Conservation (phyloP, 129 eudicot genomes). For the Pittosporum tobira region DNA sequence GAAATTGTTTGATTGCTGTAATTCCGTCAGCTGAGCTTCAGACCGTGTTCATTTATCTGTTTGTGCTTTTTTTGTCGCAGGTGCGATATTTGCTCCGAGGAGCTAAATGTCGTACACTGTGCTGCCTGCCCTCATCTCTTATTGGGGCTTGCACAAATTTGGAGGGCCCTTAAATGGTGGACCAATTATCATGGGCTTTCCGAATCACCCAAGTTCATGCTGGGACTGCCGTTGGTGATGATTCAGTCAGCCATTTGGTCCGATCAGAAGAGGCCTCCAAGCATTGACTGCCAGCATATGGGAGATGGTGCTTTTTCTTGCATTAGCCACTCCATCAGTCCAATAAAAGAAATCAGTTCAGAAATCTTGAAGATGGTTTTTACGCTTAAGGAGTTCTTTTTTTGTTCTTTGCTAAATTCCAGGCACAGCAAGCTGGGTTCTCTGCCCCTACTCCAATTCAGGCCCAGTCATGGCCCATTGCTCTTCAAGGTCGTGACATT, state of each 20-base stretch:
- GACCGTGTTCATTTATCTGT: constrained; percentile 42
- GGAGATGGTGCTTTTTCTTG: constrained; percentile 60
- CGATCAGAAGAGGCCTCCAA: constrained; percentile 57
- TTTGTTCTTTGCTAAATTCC: constrained; percentile 30
- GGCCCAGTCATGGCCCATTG: constrained; percentile 99
- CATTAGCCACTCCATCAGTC: constrained; percentile 28
- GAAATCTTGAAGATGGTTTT: constrained; percentile 20
- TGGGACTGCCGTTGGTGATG: constrained; percentile 55
- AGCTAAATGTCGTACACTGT: constrained; percentile 96
- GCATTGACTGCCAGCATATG: constrained; percentile 33
- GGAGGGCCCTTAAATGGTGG: constrained; percentile 49
- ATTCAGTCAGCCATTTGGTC: constrained; percentile 82
- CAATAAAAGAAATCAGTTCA: constrained; percentile 22
- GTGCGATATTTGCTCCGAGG: constrained; percentile 99
- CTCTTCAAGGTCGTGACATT: constrained; percentile 73
- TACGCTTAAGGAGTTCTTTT: constrained; percentile 21
- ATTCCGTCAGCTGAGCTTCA: constrained; percentile 33
- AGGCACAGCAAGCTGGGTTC: constrained; percentile 73
- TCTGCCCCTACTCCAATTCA: constrained; percentile 93
- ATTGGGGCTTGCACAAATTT: constrained; percentile 39
- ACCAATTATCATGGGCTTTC: constrained; percentile 60
- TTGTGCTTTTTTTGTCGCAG: constrained; percentile 60
- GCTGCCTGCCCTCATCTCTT: constrained; percentile 49
- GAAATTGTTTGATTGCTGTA: constrained; percentile 33
- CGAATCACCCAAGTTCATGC: constrained; percentile 59